Base-by-base conservation (phyloP, 225 moss, liverwort and hornwort species). In the Neckera pumila region DNA sequence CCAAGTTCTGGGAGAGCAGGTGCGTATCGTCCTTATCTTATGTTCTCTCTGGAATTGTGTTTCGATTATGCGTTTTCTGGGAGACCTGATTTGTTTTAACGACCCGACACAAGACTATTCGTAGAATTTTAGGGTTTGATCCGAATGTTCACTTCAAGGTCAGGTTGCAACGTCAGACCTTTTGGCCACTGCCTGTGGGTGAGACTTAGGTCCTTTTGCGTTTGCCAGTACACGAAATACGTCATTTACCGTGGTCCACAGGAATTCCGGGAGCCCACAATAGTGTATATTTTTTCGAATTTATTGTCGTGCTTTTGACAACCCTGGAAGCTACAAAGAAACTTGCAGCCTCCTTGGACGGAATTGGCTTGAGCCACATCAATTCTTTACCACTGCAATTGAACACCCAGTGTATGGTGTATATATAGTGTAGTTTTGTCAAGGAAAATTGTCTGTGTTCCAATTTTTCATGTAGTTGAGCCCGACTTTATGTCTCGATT, bases 1-100 rank as follows among this genome's bases (percentile, higher is more conserved):
- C 94, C 14, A 98, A 96, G 90, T 98, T 98, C 92, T 98, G 96
- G 96, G 97, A 98, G 85, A 96, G 94, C 95, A 95, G 96, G 96
- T 95, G 60, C 58, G 85, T 73, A 65, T 54, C 11, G 10, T n/a
- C 47, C 64, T 23, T 49, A 38, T 23, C 34, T 11, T 81, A 31
- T 83, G n/a, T 11, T 33, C 7, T 88, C 40, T 38, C 31, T 73
- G 67, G 54, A 84, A 83, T 58, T 79, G 27, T 58, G 27, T 79
- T 16, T 64, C 30, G 51, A 31, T 40, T 56, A 2, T 23, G 61
- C n/a, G 23, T 19, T 18, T n/a, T 71, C 13, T 79, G 90, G 36
- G 11, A 33, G 31, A 42, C 34, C 22, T 66, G 8, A 38, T 81
- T 40, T 57, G 38, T 57, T 79, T 79, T 26, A 57, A 26, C 25